Percentiles rank a stretch among this genome's conserved stretches.
Conservation (phyloP, 495 filamentous ascomycete species). For the Extremus antarcticus region DNA sequence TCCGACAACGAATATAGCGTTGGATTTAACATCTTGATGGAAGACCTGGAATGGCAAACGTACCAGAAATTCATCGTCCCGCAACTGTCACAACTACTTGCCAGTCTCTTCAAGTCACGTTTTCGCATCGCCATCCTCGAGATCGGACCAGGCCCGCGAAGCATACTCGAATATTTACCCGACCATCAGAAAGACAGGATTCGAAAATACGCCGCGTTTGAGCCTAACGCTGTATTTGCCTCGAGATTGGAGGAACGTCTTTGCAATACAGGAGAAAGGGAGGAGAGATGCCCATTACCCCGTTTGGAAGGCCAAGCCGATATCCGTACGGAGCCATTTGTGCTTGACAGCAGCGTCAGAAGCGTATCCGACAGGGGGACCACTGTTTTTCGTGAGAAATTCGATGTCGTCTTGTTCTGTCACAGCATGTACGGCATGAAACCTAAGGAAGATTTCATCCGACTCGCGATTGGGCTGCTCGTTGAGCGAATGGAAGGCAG, state of each 20-base stretch:
- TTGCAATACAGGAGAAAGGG: no score
- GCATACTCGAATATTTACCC: slow-evolving; percentile 44
- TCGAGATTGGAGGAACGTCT: slow-evolving; percentile 40
- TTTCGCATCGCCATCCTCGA: slow-evolving; percentile 44
- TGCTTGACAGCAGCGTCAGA: slow-evolving; percentile 23
- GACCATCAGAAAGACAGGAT: slow-evolving; percentile 36
- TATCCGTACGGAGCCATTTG: slow-evolving; percentile 40
- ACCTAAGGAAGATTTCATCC: slow-evolving; percentile 38
- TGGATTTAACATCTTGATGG: slow-evolving; percentile 42
- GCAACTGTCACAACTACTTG: slow-evolving; percentile 40
- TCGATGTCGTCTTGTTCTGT: slow-evolving; percentile 50
- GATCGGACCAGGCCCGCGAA: slow-evolving; percentile 51
- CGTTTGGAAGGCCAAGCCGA: slow-evolving; percentile 35
- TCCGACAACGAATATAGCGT: slow-evolving; percentile 44
- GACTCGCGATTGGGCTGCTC: slow-evolving; percentile 42
- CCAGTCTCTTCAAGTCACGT: slow-evolving; percentile 39
- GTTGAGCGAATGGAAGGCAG: slow-evolving; percentile 35
- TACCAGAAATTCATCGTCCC: slow-evolving; percentile 51
- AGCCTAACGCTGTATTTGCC: slow-evolving; percentile 45
- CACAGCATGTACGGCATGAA: slow-evolving; percentile 57
- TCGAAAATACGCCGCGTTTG: slow-evolving; percentile 43
- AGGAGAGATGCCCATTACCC: slow-evolving; percentile 37
- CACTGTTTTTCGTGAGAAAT: slow-evolving; percentile 33
- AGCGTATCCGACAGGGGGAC: slow-evolving; percentile 14
- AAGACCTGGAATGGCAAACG: slow-evolving; percentile 32